These are phyloP conservation scores for Penicillium robsamsonii DNA, from an alignment of 495 filamentous ascomycete species.

Conservation along the genomic window DNA sequence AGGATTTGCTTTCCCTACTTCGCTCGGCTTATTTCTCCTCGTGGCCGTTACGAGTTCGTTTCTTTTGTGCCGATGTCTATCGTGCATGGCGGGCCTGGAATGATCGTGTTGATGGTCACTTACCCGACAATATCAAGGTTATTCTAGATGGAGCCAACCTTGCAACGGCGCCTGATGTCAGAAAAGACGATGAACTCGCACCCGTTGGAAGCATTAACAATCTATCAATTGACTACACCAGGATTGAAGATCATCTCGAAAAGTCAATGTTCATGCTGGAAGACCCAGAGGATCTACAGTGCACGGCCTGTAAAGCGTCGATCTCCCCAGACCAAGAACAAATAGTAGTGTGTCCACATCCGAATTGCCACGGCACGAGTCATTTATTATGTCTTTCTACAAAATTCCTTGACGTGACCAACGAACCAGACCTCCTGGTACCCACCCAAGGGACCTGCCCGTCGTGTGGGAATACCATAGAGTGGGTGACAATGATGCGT, in stretches of 20 bases:
- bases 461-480: conserved; percentile 56
- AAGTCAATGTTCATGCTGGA: conserved; percentile 67
- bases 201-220: conserved; percentile 44
- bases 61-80: conserved; percentile 71
- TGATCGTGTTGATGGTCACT: conserved; percentile 41
- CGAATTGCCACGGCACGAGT: conserved; percentile 60
- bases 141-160: conserved; percentile 51
- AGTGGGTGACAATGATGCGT: conserved; percentile 78
- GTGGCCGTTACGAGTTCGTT: conserved; percentile 82
- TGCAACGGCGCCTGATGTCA: not conserved
- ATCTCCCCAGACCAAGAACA: conserved; percentile 50
- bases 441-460: conserved; percentile 74
- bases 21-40: conserved; percentile 69
- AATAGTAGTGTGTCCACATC: conserved; percentile 68
- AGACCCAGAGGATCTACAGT: conserved; percentile 54
- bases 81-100: conserved; percentile 64
- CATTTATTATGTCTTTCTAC: conserved; percentile 78
- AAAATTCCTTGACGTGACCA: conserved; percentile 53
- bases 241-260: conserved; percentile 64
- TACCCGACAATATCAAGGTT: conserved; percentile 53
- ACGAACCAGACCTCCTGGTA: conserved; percentile 50
- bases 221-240: conserved; percentile 64
- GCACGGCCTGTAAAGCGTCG: conserved; percentile 59
- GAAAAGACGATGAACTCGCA: conserved; percentile 2
- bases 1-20: conserved; percentile 76